These are phyloP conservation scores for Trichocladium uniseriatum DNA, from an alignment of 495 filamentous ascomycete genomes.

Conservation along the genomic window DNA sequence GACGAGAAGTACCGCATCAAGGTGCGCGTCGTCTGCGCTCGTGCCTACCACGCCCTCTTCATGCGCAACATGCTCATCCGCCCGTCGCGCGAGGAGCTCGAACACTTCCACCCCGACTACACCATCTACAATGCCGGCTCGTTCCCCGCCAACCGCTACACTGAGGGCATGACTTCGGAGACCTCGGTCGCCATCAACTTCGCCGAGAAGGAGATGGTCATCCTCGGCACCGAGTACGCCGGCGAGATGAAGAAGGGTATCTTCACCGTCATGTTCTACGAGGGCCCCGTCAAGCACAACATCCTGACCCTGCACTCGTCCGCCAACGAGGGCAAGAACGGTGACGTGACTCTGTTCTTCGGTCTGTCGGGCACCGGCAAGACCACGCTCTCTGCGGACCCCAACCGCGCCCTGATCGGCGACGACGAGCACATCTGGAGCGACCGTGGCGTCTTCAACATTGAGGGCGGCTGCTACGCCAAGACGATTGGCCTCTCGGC, in stretches of 20 bases:
- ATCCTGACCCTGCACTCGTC: constrained; percentile 96
- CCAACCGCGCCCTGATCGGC: constrained; percentile 91
- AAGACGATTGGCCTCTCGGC: constrained; percentile 96
- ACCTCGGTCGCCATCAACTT: constrained; percentile 72
- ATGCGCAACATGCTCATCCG: constrained; percentile 99
- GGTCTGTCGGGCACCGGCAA: constrained; percentile 97
- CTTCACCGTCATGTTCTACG: constrained; percentile 98
- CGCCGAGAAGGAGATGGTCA: constrained; percentile 78
- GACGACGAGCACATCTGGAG: constrained; percentile 99
- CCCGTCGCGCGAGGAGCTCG: constrained; percentile 76
- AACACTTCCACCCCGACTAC: constrained; percentile 97
- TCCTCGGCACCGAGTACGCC: constrained; percentile 97
- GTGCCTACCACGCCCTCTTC: constrained; percentile 98
- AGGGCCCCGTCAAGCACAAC: constrained; percentile 99
- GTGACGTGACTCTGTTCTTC: constrained; percentile 97
- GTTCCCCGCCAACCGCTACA: constrained; percentile 98
- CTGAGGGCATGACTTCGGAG: constrained; percentile 94
- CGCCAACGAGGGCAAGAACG: constrained; percentile 85
- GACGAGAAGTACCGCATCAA: constrained; percentile 96
- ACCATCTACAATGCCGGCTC: constrained; percentile 98
- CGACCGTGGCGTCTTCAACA: constrained; percentile 96
- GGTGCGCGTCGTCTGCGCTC: constrained; percentile 95
- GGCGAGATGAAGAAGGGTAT: constrained; percentile 99
- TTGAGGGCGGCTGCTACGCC: constrained; percentile 98
- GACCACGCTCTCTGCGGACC: constrained; percentile 94